Evolutionary conservation across 306 rosid species (phyloP), one percentile per base, ranked within the genome.

Genomic region (Clitoria ternatea): DNA sequence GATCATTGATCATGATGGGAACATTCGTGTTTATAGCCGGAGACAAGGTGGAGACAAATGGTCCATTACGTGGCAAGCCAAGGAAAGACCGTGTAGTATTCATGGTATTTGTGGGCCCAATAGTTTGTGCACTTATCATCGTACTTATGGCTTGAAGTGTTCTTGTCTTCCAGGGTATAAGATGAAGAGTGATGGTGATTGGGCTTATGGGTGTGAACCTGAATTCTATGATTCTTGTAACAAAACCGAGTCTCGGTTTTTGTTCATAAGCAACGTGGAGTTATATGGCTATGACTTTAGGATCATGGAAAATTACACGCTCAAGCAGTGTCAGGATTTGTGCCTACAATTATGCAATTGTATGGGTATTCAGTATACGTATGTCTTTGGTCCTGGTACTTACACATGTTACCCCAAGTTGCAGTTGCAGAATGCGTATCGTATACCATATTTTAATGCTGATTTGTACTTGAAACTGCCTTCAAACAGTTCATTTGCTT

Each of bases 101-200:
- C 85, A 84, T 53, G 95, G 91, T 7, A 14, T 77, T 55, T 85
- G 90, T 61, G 90, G 87, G 0, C 19, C 74, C 7, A 83, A 83
- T 11, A 80, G 85, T 44, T 7, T 71, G 23, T 83, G 87, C 30
- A 48, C 57, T 49, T 80, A 74, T 29, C 32, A 61, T 59, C 70
- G 40, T 19, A 18, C 45, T n/a, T 42, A 18, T 10, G 69, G 66
- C 1, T 14, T 59, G 7, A 69, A 10, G 19, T 86, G 90, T 30
- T 57, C 77, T 17, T 83, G 86, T 26, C 70, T 83, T 47, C 84
- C 82, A 0, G 90, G 90, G 3, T 81, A 72, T 15, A 65, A 60
- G 44, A 53, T 73, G 73, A 60, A 37, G 50, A 70, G 69, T n/a
- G 30, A 10, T 0, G 14, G 17, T 0, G 81, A 78, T 36, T 86